Percentiles rank a stretch among this genome's conserved stretches.
Evolutionary conservation across 345 rosid genomes (phyloP).

Genomic region (Excoecaria agallocha): DNA sequence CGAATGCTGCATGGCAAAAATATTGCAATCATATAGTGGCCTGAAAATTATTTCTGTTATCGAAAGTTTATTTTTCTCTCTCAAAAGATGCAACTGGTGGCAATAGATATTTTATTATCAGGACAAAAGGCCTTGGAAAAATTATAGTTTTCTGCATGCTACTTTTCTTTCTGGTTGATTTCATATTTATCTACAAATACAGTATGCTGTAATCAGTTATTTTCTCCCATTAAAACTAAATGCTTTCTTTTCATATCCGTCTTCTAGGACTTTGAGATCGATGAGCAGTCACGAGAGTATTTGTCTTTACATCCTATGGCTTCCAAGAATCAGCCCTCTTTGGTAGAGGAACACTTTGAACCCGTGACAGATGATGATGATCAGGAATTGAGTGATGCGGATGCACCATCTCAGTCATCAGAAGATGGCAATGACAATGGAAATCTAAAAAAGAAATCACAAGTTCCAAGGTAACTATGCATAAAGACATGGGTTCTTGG

Average conservation of each 20-base stretch:
- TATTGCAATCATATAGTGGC: neutral
- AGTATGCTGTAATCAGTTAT: no score
- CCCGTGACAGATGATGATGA: constrained; percentile 53
- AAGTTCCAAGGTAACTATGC: constrained; percentile 52
- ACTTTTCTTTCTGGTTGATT: neutral
- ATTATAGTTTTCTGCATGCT: no score
- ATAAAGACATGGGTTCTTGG: no score
- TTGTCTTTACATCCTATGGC: constrained; percentile 72
- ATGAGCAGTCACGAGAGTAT: constrained; percentile 60
- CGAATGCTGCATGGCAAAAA: neutral
- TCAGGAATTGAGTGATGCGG: constrained; percentile 51
- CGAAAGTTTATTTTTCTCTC: neutral
- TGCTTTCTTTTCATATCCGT: constrained; percentile 20
- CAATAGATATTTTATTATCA: neutral
- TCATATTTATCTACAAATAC: no score
- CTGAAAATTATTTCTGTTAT: neutral
- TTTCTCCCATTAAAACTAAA: neutral
- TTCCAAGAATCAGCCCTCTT: constrained; percentile 53
- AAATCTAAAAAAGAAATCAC: constrained; percentile 42
- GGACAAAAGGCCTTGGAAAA: neutral
- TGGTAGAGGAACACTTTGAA: constrained; percentile 84
- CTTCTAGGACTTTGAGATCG: constrained; percentile 75
- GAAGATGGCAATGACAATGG: constrained; percentile 41
- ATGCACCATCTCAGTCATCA: constrained; percentile 45
- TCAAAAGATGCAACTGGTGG: neutral